Percentiles rank a stretch among this genome's conserved stretches.
phyloP scores from a whole-genome alignment of 1,139 yeast genomes.

The Ashbya aceris region DNA sequence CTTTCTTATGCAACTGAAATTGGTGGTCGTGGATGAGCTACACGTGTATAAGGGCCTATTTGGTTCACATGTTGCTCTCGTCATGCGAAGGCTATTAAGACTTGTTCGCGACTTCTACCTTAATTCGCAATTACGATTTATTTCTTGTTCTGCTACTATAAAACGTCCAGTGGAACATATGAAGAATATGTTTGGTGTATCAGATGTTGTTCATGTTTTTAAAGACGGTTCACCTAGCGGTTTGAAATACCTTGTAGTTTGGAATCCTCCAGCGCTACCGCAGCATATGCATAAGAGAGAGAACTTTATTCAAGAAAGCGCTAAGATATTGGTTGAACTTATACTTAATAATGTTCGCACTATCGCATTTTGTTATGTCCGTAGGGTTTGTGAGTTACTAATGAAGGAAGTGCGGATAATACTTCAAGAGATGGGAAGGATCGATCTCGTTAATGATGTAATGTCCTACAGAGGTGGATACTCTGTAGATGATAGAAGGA shows the following conservation, averaged over 20 bases:
- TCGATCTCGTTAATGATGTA: conserved; percentile 50
- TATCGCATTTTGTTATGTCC: conserved; percentile 81
- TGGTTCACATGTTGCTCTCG: conserved; percentile 84
- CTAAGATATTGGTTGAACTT: conserved; percentile 57
- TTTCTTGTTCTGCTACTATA: conserved; percentile 92
- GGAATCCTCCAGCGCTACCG: conserved; percentile 60
- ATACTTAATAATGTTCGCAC: conserved; percentile 61
- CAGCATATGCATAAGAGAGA: conserved; percentile 40
- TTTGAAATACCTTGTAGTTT: conserved; percentile 59
- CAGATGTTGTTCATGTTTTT: conserved; percentile 42
- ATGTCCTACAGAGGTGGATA: conserved; percentile 97
- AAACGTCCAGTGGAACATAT: conserved; percentile 64
- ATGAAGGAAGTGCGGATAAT: conserved; percentile 69
- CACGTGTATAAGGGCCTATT: conserved; percentile 86
- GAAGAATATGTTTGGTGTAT: conserved; percentile 60
- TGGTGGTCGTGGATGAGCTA: conserved; percentile 80
- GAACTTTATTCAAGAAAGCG: conserved; percentile 66
- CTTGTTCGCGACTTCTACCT: conserved; percentile 44
- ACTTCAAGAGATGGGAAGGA: conserved; percentile 36
- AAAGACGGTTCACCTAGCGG: conserved; percentile 89
- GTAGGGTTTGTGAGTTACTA: conserved; percentile 76
- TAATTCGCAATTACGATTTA: conserved; percentile 46
- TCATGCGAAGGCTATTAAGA: conserved; percentile 68
- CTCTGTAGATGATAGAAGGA: conserved; percentile 72
- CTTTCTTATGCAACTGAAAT: conserved; percentile 54